Evolutionary conservation across 306 rosid species (phyloP), one percentile per base, ranked within the genome.

Genomic region (Calophaca sinica): DNA sequence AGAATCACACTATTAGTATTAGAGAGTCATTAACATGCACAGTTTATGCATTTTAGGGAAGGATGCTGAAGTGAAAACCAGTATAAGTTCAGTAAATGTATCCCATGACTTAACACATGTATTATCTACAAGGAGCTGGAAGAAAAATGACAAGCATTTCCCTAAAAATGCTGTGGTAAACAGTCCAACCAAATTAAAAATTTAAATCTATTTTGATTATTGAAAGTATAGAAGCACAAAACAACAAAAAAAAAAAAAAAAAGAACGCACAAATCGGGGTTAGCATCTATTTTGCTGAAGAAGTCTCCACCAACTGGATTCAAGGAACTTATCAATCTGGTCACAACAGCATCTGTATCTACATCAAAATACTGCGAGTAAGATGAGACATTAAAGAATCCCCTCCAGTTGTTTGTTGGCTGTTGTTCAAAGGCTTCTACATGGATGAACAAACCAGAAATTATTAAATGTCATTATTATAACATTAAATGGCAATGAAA

Each of bases 401-500:
- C 99, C 81, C 78, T 90, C 99, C 97, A 96, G 87, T 84, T 86
- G 86, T 85, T 96, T 41, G 96, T 63, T 3, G 98, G 89, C 67
- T 96, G 99, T 80, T 88, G 94, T 83, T 96, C 98, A 85, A 91
- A 90, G 38, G 88, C 65, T 83, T 92, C 96, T 92, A 84, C 80
- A 73, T 70, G 65, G 62, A 74, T 57, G 59, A 72, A 77, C 51
- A 82, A 66, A 45, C 42, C 39, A 75, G 51, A 79, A 28, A 52
- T 60, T 45, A 81, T 35, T 62, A 39, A 68, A 77, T 32, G 48
- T 1, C 54, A 67, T 53, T 46, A 70, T 46, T 32, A 59, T 71
- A 71, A 11, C 71, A 57, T 32, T 36, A 50, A 58, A 5, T 55
- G 44, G 39, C 53, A 52, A 51, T 33, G 52, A 54, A 63, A 81